Conservation (phyloP, 1,284 basidiomycete species). For the Leccinum pachyderme region DNA sequence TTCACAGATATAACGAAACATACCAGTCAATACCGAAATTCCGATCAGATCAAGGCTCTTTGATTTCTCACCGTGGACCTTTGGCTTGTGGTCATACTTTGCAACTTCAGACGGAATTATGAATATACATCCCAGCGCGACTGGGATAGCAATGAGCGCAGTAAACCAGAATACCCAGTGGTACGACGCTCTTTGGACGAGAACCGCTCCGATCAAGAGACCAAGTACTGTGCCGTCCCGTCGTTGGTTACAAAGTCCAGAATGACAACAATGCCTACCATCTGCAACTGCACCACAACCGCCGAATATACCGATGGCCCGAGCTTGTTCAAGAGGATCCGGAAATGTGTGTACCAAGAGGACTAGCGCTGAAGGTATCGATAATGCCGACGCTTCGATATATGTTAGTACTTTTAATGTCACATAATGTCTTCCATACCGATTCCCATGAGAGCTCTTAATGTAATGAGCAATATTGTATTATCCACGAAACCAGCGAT, state of each 20-base stretch:
- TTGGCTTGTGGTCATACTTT: background rate
- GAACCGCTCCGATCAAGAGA: slow-evolving; percentile 34
- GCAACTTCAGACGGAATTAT: slow-evolving; percentile 22
- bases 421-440: slow-evolving; percentile 18
- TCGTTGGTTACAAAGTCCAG: background rate
- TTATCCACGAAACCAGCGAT: slow-evolving; percentile 41
- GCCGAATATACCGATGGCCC: slow-evolving; percentile 45
- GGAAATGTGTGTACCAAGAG: slow-evolving; percentile 47
- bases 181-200: slow-evolving; percentile 41
- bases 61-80: slow-evolving; percentile 15
- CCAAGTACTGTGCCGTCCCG: slow-evolving; percentile 30
- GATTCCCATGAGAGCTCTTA: slow-evolving; percentile 13
- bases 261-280: slow-evolving; percentile 29
- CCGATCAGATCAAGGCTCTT: slow-evolving; percentile 33
- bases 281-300: slow-evolving; percentile 45
- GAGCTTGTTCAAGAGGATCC: slow-evolving; percentile 43
- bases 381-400: slow-evolving; percentile 39
- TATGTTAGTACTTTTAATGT: slow-evolving; percentile 3
- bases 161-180: slow-evolving; percentile 48
- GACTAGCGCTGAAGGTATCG: slow-evolving; percentile 47
- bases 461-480: slow-evolving; percentile 35
- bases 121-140: slow-evolving; percentile 35
- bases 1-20: slow-evolving; percentile 23
- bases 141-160: slow-evolving; percentile 38
- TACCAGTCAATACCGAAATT: slow-evolving; percentile 33